A percentile compares a stretch with the other conserved stretches of the same genome.
These are phyloP conservation scores for Claviceps humidiphila DNA, from an alignment of 2,329 filamentous ascomycete genomes.

Conservation along the genomic window DNA sequence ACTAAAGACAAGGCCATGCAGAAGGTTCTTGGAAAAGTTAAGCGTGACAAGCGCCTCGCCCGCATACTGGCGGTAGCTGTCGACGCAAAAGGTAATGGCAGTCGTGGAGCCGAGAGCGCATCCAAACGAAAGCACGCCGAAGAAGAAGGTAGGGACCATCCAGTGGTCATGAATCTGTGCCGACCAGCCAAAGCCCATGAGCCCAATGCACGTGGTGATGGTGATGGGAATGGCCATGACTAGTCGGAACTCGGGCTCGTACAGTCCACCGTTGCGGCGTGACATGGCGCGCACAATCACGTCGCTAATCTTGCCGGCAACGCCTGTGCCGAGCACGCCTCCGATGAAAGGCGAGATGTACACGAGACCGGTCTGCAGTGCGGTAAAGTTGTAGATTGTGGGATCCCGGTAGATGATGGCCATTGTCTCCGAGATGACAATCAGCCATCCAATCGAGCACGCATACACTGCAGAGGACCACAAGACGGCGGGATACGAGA, in stretches of 20 bases:
- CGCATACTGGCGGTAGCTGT: constrained; percentile 85
- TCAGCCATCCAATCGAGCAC: constrained; percentile 86
- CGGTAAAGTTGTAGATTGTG: constrained; percentile 64
- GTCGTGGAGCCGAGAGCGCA: constrained; percentile 85
- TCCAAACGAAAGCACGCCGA: constrained; percentile 82
- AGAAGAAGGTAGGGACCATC: constrained; percentile 90
- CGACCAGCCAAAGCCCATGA: constrained; percentile 97
- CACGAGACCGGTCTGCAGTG: constrained; percentile 69
- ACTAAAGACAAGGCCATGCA: constrained; percentile 80
- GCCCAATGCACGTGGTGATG: constrained; percentile 64
- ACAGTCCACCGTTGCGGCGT: constrained; percentile 77
- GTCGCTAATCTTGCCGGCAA: constrained; percentile 81
- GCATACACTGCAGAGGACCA: constrained; percentile 81
- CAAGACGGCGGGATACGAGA: constrained; percentile 73
- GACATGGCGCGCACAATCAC: constrained; percentile 72
- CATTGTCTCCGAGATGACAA: constrained; percentile 83
- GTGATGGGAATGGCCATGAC: constrained; percentile 76
- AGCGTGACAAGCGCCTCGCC: constrained; percentile 88
- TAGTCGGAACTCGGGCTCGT: constrained; percentile 86
- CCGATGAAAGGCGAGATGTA: constrained; percentile 87
- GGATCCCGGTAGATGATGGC: constrained; percentile 62
- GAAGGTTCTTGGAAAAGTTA: constrained; percentile 88
- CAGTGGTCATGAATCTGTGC: constrained; percentile 60
- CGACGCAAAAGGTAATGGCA: constrained; percentile 84
- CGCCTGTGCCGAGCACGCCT: constrained; percentile 77